Conservation (phyloP, 1,284 basidiomycete genomes). For the Irpex lacteus region DNA sequence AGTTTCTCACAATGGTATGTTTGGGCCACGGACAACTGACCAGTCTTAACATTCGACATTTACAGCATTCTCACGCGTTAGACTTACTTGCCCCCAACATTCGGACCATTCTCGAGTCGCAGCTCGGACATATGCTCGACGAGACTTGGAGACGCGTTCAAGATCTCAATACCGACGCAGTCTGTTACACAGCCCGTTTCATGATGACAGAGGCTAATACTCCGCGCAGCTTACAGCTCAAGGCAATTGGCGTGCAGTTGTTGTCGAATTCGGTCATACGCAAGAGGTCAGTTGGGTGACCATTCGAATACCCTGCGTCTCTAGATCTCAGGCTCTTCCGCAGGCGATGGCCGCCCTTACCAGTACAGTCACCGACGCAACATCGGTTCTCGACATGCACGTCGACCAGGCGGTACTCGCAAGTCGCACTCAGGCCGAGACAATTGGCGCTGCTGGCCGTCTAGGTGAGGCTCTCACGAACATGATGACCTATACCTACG, state of each 20-base stretch:
- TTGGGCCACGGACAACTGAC: neutral
- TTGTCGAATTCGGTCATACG: constrained; percentile 24
- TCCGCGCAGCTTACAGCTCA: constrained; percentile 12
- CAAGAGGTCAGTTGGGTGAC: constrained; percentile 25
- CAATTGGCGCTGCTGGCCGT: constrained; percentile 30
- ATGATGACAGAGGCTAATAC: neutral
- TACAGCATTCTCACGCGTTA: neutral
- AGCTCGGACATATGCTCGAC: constrained; percentile 1
- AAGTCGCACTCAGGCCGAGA: constrained; percentile 33
- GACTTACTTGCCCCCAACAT: neutral
- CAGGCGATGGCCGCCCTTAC: constrained; percentile 1
- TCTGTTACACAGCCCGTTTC: constrained; percentile 23
- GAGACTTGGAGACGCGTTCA: constrained; percentile 15
- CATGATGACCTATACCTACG: constrained; percentile 36
- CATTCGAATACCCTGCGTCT: neutral
- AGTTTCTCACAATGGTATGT: no score
- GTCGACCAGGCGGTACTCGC: constrained; percentile 25
- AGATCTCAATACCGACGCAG: constrained; percentile 11
- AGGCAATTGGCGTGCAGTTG: constrained; percentile 24
- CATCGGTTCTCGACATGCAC: neutral
- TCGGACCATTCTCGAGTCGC: neutral
- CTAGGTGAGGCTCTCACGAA: constrained; percentile 35
- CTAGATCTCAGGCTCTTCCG: neutral
- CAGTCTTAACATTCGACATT: neutral
- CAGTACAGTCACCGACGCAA: neutral